These are phyloP conservation scores for Apophysomyces trapeziformis DNA, from an alignment of 371 early-diverging fungal species.

Conservation along the genomic window DNA sequence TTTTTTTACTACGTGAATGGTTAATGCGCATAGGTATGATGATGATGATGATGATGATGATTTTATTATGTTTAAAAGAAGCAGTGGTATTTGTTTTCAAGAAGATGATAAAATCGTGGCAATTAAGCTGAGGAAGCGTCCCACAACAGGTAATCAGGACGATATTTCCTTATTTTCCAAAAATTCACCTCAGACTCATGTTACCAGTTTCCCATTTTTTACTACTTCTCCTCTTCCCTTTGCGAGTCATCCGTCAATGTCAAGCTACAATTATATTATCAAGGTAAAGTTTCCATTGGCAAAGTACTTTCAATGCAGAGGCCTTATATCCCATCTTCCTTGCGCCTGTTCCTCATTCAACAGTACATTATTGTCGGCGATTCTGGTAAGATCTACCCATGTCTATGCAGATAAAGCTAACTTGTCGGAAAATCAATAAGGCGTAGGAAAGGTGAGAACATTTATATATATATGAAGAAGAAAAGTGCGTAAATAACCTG, in stretches of 20 bases:
- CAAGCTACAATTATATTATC: constrained; percentile 42
- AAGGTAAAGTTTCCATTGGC: constrained; percentile 24
- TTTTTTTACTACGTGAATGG: too few relatives aligned
- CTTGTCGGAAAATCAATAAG: constrained; percentile 32
- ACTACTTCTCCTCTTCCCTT: constrained; percentile 4
- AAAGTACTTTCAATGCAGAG: neutral
- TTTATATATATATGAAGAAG: neutral
- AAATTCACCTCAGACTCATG: too few relatives aligned
- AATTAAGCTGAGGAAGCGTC: too few relatives aligned
- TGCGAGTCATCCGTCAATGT: constrained; percentile 23
- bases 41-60: too few relatives aligned
- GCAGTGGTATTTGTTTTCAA: too few relatives aligned
- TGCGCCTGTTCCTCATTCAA: neutral
- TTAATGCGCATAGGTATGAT: too few relatives aligned
- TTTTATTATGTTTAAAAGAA: too few relatives aligned
- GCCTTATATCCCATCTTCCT: neutral
- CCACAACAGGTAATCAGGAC: neutral
- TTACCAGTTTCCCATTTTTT: constrained; percentile 1
- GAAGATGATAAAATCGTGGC: too few relatives aligned
- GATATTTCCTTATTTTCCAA: neutral
- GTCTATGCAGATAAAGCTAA: neutral
- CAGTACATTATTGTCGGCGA: constrained; percentile 48
- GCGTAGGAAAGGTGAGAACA: constrained; percentile 72
- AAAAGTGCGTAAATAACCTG: neutral
- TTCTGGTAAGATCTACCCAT: constrained; percentile 27